Evolutionary conservation across 805 yeast genomes (phyloP), one percentile per base, ranked within the genome.

Genomic region (Yamadazyma phyllophila): DNA sequence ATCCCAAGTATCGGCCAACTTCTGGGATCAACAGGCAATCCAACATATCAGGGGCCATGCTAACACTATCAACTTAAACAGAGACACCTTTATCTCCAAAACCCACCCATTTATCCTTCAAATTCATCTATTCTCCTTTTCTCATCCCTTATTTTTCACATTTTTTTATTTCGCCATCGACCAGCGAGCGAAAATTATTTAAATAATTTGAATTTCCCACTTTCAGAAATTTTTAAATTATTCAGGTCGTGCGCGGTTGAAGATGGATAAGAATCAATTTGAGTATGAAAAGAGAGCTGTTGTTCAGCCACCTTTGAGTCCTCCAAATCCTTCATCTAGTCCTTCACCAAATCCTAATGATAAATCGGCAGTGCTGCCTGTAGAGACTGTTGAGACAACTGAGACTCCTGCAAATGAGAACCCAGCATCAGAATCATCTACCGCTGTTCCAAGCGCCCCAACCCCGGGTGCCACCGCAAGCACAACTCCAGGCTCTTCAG

Each of bases 261-360:
- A 36, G 27, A 43, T 43, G 46, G 46, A 43, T 15, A 43, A 36
- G 45, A 43, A 43, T 30, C 41, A 37, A 24, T 36, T 39, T 15
- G 37, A 39, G 31, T 37, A 39, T 35, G 40, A 36, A 11, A 43
- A 36, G 33, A 36, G 41, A 43, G 34, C 37, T 16, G 40, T 39
- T 20, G 24, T 20, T 20, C 24, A 20, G 14, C 47, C 46, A 26
- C 54, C 54, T 13, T 51, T 51, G 39, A 51, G 54, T 41, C 54
- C 54, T 73, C 10, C 65, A 65, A 38, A 71, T 73, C 36, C 78
- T 74, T 12, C 77, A 36, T 76, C 76, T 2, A 67, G 74, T 4
- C 78, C 78, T 7, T 62, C 69, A 20, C 73, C 73, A 0, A 36
- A 44, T 15, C 46, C 46, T 11, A 16, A 36, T 5, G 69, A 60